These are phyloP conservation scores for Candida montana DNA, from an alignment of 805 yeast species.

Conservation along the genomic window DNA sequence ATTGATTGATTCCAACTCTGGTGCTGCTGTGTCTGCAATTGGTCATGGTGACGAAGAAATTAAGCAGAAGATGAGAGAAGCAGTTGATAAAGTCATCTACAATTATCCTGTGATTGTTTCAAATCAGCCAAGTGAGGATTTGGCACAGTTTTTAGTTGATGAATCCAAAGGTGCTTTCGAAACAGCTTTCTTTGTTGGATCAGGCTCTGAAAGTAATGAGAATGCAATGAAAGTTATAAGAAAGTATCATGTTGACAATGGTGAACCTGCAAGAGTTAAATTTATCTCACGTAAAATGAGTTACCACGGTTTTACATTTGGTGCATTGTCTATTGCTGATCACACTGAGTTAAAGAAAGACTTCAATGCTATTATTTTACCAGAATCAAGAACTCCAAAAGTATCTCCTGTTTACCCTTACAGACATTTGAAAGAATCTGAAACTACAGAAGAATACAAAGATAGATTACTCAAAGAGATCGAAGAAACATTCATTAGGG, in stretches of 20 bases:
- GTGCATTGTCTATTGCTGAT: constrained; percentile 34
- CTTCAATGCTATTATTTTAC: constrained; percentile 14
- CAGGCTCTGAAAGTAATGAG: constrained; percentile 60
- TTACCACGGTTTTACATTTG: constrained; percentile 42
- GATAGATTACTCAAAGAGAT: constrained; percentile 31
- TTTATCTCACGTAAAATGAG: constrained; percentile 35
- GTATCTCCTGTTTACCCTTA: constrained; percentile 18
- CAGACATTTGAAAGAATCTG: constrained; percentile 18
- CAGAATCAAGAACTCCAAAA: constrained; percentile 17
- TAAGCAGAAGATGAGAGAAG: constrained; percentile 29
- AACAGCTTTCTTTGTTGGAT: constrained; percentile 38
- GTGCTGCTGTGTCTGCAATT: constrained; percentile 41
- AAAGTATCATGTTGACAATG: constrained; percentile 34
- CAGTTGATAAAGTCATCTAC: constrained; percentile 29
- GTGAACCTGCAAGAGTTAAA: constrained; percentile 32
- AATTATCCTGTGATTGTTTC: constrained; percentile 25
- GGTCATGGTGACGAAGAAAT: constrained; percentile 37
- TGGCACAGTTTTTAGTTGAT: constrained; percentile 34
- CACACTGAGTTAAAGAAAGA: not conserved
- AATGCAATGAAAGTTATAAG: constrained; percentile 50
- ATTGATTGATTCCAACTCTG: constrained; percentile 30
- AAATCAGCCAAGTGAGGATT: constrained; percentile 32
- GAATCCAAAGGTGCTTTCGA: constrained; percentile 32
- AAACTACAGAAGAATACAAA: constrained; percentile 32
- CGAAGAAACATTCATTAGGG: constrained; percentile 31